A percentile compares a stretch with the other conserved stretches of the same genome.
Evolutionary conservation across 768 basidiomycete genomes (phyloP).

Genomic region (Podaxis sp.): DNA sequence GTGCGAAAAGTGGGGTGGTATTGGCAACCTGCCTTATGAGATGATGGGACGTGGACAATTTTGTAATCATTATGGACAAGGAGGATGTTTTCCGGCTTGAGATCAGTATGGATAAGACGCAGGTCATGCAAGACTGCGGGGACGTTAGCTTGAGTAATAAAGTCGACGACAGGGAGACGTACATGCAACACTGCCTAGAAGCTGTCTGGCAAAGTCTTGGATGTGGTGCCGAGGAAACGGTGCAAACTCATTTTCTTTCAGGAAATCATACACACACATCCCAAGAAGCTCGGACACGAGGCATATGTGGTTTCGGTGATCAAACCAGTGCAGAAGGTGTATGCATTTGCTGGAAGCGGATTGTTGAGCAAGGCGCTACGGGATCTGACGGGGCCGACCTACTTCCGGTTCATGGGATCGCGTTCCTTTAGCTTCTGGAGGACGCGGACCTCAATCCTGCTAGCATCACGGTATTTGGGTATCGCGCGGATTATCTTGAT

Average conservation of each 20-base stretch:
- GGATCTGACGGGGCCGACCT: constrained; percentile 33
- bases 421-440: constrained; percentile 87
- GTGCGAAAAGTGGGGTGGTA: constrained; percentile 11
- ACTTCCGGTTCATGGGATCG: constrained; percentile 89
- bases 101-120: constrained; percentile 93
- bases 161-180: constrained; percentile 34
- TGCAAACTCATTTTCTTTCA: constrained; percentile 96
- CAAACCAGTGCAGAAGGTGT: constrained; percentile 91
- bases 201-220: constrained; percentile 90
- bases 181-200: constrained; percentile 94
- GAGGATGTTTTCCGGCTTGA: constrained; percentile 98
- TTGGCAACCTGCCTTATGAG: constrained; percentile 57
- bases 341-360: constrained; percentile 85
- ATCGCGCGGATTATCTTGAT: constrained; percentile 99
- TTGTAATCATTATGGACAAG: constrained; percentile 84
- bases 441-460: constrained; percentile 96
- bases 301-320: constrained; percentile 97
- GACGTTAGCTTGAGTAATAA: constrained; percentile 21
- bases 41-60: constrained; percentile 54
- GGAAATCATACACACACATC: constrained; percentile 98
- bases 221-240: constrained; percentile 97
- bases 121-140: constrained; percentile 83
- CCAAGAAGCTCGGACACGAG: constrained; percentile 94
- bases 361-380: constrained; percentile 15
- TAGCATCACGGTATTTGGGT: constrained; percentile 97